Percentiles rank a stretch among this genome's conserved stretches.
These are phyloP conservation scores for Onygena corvina DNA, from an alignment of 2,329 filamentous ascomycete species.

Conservation along the genomic window DNA sequence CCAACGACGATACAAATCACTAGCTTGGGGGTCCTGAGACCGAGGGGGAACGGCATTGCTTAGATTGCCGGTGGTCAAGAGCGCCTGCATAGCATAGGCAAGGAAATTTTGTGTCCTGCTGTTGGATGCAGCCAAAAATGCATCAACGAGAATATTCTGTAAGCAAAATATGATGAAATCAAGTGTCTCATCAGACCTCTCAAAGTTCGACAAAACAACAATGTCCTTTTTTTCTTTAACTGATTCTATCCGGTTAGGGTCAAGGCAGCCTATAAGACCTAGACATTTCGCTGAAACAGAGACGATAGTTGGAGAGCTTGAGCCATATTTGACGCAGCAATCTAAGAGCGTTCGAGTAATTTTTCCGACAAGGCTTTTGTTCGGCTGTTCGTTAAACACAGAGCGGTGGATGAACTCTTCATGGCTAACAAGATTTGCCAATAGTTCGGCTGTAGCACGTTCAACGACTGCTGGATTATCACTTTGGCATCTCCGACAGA, in stretches of 20 bases:
- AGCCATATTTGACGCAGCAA: conserved; percentile 68
- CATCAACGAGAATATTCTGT: conserved; percentile 76
- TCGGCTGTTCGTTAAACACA: conserved; percentile 70
- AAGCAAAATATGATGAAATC: conserved; percentile 79
- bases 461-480: conserved; percentile 79
- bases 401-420: conserved; percentile 70
- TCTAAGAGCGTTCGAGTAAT: conserved; percentile 72
- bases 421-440: conserved; percentile 57
- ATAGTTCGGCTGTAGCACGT: conserved; percentile 67
- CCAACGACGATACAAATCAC: conserved; percentile 62
- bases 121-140: conserved; percentile 83
- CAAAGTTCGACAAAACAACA: conserved; percentile 78
- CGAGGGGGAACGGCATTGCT: conserved; percentile 42
- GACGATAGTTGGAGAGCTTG: conserved; percentile 53
- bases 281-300: conserved; percentile 68
- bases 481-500: conserved; percentile 61
- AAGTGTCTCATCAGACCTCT: conserved; percentile 61
- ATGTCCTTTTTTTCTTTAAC: conserved; percentile 69
- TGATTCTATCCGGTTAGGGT: conserved; percentile 77
- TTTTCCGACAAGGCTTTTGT: conserved; percentile 52
- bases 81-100: conserved; percentile 86
- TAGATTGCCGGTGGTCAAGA: conserved; percentile 67
- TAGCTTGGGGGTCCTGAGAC: conserved; percentile 44
- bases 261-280: conserved; percentile 79
- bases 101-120: conserved; percentile 80